phyloP scores from a whole-genome alignment of 139 green algal genomes.

The Tetratostichococcus sp. region DNA sequence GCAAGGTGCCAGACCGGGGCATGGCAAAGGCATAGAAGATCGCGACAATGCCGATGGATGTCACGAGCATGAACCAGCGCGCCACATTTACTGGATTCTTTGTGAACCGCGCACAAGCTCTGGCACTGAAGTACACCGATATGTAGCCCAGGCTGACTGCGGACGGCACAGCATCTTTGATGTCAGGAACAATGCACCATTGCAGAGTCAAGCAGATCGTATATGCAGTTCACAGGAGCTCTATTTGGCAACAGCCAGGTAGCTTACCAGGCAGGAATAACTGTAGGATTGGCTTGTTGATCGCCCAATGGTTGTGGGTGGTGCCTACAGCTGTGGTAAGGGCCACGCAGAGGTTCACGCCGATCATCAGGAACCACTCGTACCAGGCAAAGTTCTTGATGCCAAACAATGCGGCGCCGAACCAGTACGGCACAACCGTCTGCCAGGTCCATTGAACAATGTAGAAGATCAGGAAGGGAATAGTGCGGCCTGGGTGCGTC shows the following conservation, averaged over 20 bases:
- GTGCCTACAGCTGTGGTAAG: neutral
- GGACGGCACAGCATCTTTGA: no score
- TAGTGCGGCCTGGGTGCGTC: neutral
- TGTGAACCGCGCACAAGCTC: neutral
- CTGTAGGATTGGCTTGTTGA: neutral
- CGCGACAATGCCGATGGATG: neutral
- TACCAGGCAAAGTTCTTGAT: neutral
- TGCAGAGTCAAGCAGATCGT: no score
- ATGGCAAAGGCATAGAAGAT: conserved; percentile 10
- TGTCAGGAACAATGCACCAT: no score
- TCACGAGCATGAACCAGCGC: conserved; percentile 1
- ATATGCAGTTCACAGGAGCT: no score
- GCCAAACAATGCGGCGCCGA: neutral
- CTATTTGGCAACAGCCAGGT: no score
- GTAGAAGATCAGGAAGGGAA: neutral
- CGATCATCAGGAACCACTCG: neutral
- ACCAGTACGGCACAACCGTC: neutral
- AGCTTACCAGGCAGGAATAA: neutral
- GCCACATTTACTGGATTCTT: neutral
- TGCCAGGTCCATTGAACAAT: neutral
- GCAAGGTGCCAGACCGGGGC: neutral
- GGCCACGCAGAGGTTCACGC: neutral
- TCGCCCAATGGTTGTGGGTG: neutral
- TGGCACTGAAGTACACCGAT: neutral
- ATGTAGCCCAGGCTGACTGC: neutral